phyloP scores from a whole-genome alignment of 352 stramenopile genomes.

The Globisporangium uncinulatum region DNA sequence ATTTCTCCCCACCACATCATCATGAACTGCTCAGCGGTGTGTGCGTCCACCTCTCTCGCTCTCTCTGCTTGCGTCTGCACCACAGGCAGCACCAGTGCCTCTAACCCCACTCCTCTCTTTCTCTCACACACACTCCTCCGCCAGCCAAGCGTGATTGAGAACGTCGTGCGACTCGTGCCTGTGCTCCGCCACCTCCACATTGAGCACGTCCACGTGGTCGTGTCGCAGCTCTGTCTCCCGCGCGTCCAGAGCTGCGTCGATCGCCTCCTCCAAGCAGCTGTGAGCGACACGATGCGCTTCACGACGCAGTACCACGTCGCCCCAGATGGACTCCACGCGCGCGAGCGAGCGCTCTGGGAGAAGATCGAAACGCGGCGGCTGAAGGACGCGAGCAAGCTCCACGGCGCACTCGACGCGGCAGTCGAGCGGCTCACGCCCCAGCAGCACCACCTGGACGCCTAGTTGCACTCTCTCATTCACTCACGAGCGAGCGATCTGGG shows the following conservation, averaged over 20 bases:
- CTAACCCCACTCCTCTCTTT: no score
- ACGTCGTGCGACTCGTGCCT: conserved; percentile 23
- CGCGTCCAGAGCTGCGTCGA: conserved; percentile 26
- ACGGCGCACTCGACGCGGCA: conserved; percentile 16
- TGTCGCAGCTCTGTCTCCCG: conserved; percentile 27
- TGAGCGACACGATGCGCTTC: conserved; percentile 15
- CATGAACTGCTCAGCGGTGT: conserved; percentile 60
- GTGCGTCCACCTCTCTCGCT: conserved; percentile 5
- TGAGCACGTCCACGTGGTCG: conserved; percentile 28
- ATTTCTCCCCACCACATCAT: conserved; percentile 63
- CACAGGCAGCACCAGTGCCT: not conserved
- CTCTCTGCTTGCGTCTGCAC: not conserved
- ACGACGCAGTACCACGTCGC: conserved; percentile 24
- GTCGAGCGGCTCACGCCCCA: conserved; percentile 3
- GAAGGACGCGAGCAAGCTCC: not conserved
- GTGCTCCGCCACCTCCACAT: conserved; percentile 27
- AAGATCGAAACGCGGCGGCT: conserved; percentile 6
- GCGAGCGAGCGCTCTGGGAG: conserved; percentile 10
- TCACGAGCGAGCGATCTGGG: no score
- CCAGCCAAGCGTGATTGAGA: conserved; percentile 34
- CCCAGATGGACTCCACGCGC: conserved; percentile 13
- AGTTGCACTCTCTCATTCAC: no score
- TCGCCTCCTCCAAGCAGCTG: conserved; percentile 17
- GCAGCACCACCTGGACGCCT: not conserved
- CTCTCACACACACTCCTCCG: not conserved